These are phyloP conservation scores for Trichoderma breve DNA, from an alignment of 2,329 filamentous ascomycete species.

Conservation along the genomic window DNA sequence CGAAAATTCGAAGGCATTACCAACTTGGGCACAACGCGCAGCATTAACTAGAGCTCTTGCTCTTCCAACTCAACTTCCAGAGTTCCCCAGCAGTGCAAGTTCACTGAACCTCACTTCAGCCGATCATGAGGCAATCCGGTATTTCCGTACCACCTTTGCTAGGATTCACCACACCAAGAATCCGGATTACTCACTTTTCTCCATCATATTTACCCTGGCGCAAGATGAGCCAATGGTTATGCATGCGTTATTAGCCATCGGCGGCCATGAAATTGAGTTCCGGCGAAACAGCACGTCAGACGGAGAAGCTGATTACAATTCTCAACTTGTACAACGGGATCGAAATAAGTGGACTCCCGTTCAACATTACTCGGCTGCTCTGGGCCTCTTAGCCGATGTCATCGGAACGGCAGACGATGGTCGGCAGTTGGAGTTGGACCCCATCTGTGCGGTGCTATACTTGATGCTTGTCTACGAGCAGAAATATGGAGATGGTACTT, in stretches of 20 bases:
- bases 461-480: conserved; percentile 40
- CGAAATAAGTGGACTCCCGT: conserved; percentile 23
- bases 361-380: conserved; percentile 33
- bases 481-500: conserved; percentile 36
- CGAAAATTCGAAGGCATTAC: neutral
- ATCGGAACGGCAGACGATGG: conserved; percentile 25
- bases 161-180: conserved; percentile 38
- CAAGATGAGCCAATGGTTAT: conserved; percentile 35
- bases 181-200: conserved; percentile 35
- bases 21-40: conserved; percentile 14
- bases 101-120: conserved; percentile 29
- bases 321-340: conserved; percentile 3
- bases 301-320: neutral
- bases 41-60: conserved; percentile 18
- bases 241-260: conserved; percentile 37
- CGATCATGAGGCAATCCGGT: conserved; percentile 37
- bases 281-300: conserved; percentile 22
- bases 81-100: conserved; percentile 23
- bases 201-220: conserved; percentile 37
- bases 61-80: conserved; percentile 19
- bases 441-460: conserved; percentile 33
- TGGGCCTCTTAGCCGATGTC: conserved; percentile 33
- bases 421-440: conserved; percentile 30
- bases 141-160: conserved; percentile 38
- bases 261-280: conserved; percentile 32